Conservation (phyloP, 2,329 filamentous ascomycete genomes). For the Lachnum nothofagi region DNA sequence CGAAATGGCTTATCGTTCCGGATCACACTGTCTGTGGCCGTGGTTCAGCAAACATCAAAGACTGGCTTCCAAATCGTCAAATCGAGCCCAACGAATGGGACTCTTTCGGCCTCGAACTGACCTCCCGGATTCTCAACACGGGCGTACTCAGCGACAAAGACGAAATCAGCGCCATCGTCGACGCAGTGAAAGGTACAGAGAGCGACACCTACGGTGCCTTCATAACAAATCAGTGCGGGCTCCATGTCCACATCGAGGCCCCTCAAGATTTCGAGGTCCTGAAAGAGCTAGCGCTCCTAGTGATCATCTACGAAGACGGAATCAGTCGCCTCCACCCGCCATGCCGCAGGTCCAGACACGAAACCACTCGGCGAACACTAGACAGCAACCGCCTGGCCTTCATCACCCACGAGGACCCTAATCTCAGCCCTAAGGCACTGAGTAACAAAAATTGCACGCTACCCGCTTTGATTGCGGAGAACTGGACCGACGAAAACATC, state of each 20-base stretch:
- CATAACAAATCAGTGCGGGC: constrained; percentile 26
- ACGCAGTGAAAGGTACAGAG: constrained; percentile 5
- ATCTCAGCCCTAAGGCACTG: neutral
- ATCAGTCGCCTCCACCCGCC: constrained; percentile 23
- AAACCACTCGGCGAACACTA: constrained; percentile 4
- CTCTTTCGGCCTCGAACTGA: constrained; percentile 23
- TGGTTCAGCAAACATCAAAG: constrained; percentile 20
- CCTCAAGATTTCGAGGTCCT: constrained; percentile 14
- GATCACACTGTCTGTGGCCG: constrained; percentile 22
- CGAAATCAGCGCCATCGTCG: constrained; percentile 14
- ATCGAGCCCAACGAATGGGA: constrained; percentile 18
- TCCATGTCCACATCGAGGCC: constrained; percentile 26
- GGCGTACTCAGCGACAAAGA: neutral
- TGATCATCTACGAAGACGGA: constrained; percentile 27
- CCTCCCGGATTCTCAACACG: constrained; percentile 19
- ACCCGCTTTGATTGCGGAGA: too few relatives aligned
- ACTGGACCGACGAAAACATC: neutral
- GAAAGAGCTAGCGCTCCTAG: constrained; percentile 21
- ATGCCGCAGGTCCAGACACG: constrained; percentile 20
- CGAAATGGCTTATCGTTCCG: constrained; percentile 19
- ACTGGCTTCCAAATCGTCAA: constrained; percentile 16
- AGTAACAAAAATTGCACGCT: neutral
- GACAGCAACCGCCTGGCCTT: constrained; percentile 23
- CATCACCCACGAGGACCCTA: constrained; percentile 3
- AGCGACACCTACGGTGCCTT: constrained; percentile 16